Percentiles rank a stretch among this genome's conserved stretches.
Evolutionary conservation across 768 basidiomycete genomes (phyloP).

Genomic region (Favolaschia claudopus): DNA sequence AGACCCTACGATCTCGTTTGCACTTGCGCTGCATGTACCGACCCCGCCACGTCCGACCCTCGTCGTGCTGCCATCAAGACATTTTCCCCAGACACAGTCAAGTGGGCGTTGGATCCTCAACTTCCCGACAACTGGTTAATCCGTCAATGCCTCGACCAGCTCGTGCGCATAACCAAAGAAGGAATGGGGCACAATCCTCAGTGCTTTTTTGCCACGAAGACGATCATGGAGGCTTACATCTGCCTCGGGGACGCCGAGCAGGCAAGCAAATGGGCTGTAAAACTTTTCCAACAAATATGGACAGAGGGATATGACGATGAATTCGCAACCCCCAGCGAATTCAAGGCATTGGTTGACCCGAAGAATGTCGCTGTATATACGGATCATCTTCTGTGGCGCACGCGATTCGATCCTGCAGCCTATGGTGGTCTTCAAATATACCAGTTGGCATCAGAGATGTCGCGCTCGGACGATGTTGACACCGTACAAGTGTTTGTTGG

Average conservation of each 20-base stretch:
- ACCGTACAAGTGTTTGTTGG: too few relatives aligned
- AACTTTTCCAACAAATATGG: constrained; percentile 24
- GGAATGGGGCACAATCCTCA: not conserved
- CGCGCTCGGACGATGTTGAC: too few relatives aligned
- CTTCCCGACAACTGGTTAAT: constrained; percentile 14
- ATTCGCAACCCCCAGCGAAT: not conserved
- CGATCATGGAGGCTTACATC: constrained; percentile 10
- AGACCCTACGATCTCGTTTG: constrained; percentile 40
- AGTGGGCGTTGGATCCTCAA: constrained; percentile 38
- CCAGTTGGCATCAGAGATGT: not conserved
- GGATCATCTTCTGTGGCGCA: constrained; percentile 5
- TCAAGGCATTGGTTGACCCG: constrained; percentile 5
- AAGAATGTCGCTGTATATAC: not conserved
- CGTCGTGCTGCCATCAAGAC: constrained; percentile 1
- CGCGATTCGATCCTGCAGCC: not conserved
- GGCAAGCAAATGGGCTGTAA: constrained; percentile 15
- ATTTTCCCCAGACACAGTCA: too few relatives aligned
- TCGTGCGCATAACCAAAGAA: not conserved
- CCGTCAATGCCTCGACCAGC: not conserved
- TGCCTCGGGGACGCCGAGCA: constrained; percentile 9
- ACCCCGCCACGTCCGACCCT: constrained; percentile 9
- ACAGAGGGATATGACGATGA: not conserved
- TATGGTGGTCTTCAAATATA: too few relatives aligned
- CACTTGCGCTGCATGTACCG: constrained; percentile 36
- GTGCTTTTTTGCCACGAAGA: not conserved